Base-by-base conservation (phyloP, 2,329 filamentous ascomycete genomes). In the Fusarium napiforme region DNA sequence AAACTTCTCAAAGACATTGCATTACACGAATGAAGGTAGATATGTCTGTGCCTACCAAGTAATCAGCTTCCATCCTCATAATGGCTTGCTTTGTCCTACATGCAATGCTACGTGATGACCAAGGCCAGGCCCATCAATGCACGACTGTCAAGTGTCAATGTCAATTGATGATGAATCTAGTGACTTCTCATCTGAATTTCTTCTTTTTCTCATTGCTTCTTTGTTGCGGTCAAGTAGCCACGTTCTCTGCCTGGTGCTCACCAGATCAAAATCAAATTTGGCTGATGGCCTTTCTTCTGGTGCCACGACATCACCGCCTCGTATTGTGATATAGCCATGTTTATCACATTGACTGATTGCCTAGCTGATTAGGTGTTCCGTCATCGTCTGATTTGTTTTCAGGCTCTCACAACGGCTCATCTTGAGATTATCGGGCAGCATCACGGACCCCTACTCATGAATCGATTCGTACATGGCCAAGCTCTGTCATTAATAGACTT, bases 281-380 rank as follows among this genome's bases (percentile, higher is more conserved):
- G 36, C 43, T 60, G 45, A 57, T 58, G 64, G 67, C 40, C 53
- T 64, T 71, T 45, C 39, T 45, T 61, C 45, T 62, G 67, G 73
- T 77, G 73, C 73, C 75, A 76, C 74, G 63, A 69, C 75, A 77
- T 64, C 67, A 64, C 42, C 61, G 52, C 60, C 73, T 74, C 68
- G 75, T 77, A 74, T 76, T 65, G 59, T 68, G 58, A 70, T 61
- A 61, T 70, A 64, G 64, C 59, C 43, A 67, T 57, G 58, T 52
- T 32, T 55, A 65, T 76, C 64, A 73, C 66, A 65, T 65, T 62
- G 23, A 49, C 34, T 62, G 23, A 42, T 34, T 61, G 32, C 40
- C 45, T 64, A 40, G 28, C 42, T 32, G 36, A 37, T 37, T 60
- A 32, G 12, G 32, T 21, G 26, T 52, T 53, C 18, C 36, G 15